These are phyloP conservation scores for Apiotrichum siamense DNA, from an alignment of 1,284 basidiomycete species.

Conservation along the genomic window DNA sequence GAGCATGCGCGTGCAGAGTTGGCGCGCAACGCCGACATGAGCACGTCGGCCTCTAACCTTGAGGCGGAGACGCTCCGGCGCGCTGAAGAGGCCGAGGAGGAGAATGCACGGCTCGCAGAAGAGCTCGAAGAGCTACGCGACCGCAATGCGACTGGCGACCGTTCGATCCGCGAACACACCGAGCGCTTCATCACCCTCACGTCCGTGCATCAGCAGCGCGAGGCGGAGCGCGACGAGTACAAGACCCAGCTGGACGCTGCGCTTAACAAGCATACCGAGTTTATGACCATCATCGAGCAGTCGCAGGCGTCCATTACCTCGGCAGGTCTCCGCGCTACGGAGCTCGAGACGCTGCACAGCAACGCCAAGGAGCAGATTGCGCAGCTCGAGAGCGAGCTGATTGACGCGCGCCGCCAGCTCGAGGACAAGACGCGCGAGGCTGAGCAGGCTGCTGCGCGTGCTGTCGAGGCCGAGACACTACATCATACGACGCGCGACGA, in stretches of 20 bases:
- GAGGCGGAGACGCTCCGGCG: conserved; percentile 73
- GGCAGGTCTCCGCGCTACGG: conserved; percentile 59
- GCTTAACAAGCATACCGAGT: conserved; percentile 64
- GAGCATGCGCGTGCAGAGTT: conserved; percentile 67
- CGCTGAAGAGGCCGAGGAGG: conserved; percentile 74
- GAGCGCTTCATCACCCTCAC: conserved; percentile 69
- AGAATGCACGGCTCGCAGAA: conserved; percentile 63
- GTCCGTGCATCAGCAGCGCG: conserved; percentile 68
- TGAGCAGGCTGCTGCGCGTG: conserved; percentile 59
- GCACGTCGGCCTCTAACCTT: conserved; percentile 71
- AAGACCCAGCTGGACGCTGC: conserved; percentile 68
- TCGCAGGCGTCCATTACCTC: conserved; percentile 70
- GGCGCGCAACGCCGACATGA: conserved; percentile 54
- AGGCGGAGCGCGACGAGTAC: conserved; percentile 67
- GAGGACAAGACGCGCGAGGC: conserved; percentile 66
- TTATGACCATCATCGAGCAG: conserved; percentile 79
- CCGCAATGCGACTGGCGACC: conserved; percentile 59
- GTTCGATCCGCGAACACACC: conserved; percentile 67
- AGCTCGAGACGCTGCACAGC: conserved; percentile 70
- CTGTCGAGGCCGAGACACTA: conserved; percentile 71
- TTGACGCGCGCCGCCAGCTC: conserved; percentile 69
- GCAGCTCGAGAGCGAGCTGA: conserved; percentile 65
- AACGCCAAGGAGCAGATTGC: conserved; percentile 62
- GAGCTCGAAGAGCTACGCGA: conserved; percentile 70
- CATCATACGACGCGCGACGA: conserved; percentile 87